Conservation (phyloP, 441 rosid species). For the Omphalea diandra region DNA sequence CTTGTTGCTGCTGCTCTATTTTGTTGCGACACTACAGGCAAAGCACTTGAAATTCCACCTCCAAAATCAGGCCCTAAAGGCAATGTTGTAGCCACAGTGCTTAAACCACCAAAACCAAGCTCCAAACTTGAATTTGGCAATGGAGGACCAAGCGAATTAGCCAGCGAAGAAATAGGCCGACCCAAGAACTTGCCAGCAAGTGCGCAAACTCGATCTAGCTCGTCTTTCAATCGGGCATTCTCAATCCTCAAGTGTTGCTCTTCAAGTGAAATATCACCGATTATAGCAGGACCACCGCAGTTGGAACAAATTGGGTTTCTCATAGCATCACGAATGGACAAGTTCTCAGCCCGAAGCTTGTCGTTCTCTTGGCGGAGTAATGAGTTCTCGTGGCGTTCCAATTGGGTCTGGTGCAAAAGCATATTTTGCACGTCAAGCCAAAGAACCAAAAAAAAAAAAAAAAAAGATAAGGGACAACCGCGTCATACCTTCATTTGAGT, state of each 20-base stretch:
- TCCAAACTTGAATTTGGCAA: conserved; percentile 65
- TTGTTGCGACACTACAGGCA: conserved; percentile 34
- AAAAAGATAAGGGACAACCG: background rate
- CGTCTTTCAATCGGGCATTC: conserved; percentile 85
- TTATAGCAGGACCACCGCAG: conserved; percentile 84
- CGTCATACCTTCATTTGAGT: conserved; percentile 99
- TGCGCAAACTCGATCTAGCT: conserved; percentile 70
- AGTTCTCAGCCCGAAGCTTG: conserved; percentile 78
- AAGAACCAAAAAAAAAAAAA: background rate
- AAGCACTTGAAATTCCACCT: conserved; percentile 37
- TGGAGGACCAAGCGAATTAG: conserved; percentile 39
- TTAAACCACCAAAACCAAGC: conserved; percentile 51
- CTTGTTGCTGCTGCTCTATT: conserved; percentile 24
- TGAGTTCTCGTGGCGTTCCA: conserved; percentile 84
- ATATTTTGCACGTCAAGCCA: background rate
- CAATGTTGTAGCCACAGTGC: conserved; percentile 42
- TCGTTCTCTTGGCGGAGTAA: conserved; percentile 75
- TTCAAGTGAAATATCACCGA: conserved; percentile 73
- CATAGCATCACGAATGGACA: conserved; percentile 75
- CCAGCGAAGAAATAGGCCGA: conserved; percentile 50
- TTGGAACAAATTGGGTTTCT: conserved; percentile 76
- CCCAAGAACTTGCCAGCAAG: conserved; percentile 87
- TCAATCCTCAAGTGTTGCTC: conserved; percentile 90
- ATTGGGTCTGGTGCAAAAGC: conserved; percentile 63
- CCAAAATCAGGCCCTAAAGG: conserved; percentile 53